Base-by-base conservation (phyloP, 192 early-diverging fungal genomes). In the Coemansia sp. region DNA sequence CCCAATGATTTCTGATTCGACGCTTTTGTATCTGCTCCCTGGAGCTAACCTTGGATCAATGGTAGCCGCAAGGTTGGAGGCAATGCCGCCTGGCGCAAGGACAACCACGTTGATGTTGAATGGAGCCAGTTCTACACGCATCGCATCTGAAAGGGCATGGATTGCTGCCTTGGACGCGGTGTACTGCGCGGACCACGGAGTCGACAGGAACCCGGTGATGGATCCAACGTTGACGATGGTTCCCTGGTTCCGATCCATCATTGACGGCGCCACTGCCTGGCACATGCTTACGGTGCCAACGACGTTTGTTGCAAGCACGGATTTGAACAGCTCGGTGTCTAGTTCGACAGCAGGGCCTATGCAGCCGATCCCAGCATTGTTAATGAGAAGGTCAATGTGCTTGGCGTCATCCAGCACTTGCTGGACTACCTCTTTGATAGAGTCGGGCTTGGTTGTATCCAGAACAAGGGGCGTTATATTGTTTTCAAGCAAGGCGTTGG, bases 181-280 rank as follows among this genome's bases (percentile, higher is more conserved):
- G 46, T 89, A 89, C 15, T 77, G 77, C 7, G 85, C 86, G 41
- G 77, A 86, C 87, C 86, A 90, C 7, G 91, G 91, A 23, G 88
- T 88, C 6, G 84, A n/a, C 4, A 77, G 36, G 57, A 89, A 90
- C 0, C 83, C 89, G 11, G 85, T 86, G 34, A 89, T 83, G 6
- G 89, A 90, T 0, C 91, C 91, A 5, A 92, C 71, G 46, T 92
- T 92, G 23, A 83, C 85, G 21, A 92, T 89, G 15, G 78, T 71
- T 1, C 90, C 90, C 0, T 9, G 2, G 4, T 90, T 89, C 4
- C 12, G 11, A 8, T 77, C 71, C 34, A 85, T 85, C 91, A 92
- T 92, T 16, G 70, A 64, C 12, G 85, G 89, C 8, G 81, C 85
- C 0, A 89, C 87, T 0, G 71, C 86, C 24, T 76, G 78, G 41